phyloP scores from a whole-genome alignment of 345 rosid species.

The Syzygium oleosum region DNA sequence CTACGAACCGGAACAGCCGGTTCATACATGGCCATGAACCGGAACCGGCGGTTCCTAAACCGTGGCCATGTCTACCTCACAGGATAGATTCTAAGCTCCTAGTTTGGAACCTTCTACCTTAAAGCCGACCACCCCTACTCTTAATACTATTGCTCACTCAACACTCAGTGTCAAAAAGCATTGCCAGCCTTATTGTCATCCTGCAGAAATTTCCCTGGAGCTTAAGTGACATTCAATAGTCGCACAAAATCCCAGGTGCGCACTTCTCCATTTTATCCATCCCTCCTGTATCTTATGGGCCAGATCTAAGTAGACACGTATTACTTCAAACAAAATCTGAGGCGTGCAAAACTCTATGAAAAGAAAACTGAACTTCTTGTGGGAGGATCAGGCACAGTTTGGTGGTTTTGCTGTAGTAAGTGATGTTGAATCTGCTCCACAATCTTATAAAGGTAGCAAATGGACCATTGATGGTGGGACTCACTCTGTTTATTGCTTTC shows the following conservation, averaged over 20 bases:
- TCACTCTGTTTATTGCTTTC: background rate
- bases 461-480: background rate
- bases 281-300: background rate
- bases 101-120: too few species aligned
- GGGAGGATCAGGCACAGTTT: too few species aligned
- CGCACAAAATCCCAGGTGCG: background rate
- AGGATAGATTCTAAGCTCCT: too few species aligned
- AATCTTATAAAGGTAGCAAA: background rate
- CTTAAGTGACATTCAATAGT: background rate
- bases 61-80: too few species aligned
- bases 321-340: background rate
- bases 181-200: background rate
- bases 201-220: background rate
- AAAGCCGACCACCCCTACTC: background rate
- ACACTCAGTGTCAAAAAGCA: background rate
- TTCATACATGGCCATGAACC: too few species aligned
- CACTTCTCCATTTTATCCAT: background rate
- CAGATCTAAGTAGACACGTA: background rate
- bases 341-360: background rate
- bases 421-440: background rate
- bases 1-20: too few species aligned
- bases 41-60: too few species aligned
- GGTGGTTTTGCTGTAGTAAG: background rate
- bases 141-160: background rate
- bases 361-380: background rate